phyloP scores from a whole-genome alignment of 306 rosid genomes.

The Cyamopsis tetragonoloba region DNA sequence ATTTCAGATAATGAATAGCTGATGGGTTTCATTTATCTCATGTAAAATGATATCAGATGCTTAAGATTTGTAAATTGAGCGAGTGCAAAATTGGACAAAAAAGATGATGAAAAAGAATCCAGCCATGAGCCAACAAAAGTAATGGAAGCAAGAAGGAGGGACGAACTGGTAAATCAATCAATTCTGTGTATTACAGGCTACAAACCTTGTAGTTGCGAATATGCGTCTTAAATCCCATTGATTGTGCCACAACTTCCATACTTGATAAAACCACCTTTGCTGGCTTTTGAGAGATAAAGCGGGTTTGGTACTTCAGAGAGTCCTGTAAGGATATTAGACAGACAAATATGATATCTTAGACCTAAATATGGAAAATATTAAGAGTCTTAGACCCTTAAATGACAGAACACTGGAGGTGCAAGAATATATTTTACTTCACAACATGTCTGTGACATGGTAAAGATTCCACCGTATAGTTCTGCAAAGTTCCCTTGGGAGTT shows the following conservation, averaged over 20 bases:
- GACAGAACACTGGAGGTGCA: background rate
- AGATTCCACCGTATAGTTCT: background rate
- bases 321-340: slow-evolving; percentile 42
- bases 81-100: background rate
- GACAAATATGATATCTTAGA: background rate
- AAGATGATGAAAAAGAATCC: background rate
- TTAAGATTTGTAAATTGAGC: background rate
- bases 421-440: background rate
- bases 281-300: slow-evolving; percentile 84
- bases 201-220: slow-evolving; percentile 83
- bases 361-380: background rate
- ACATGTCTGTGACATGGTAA: background rate
- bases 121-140: slow-evolving; percentile 3
- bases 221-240: slow-evolving; percentile 92
- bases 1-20: background rate
- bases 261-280: slow-evolving; percentile 79
- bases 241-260: slow-evolving; percentile 92
- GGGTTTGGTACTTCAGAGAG: slow-evolving; percentile 61
- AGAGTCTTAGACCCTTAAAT: background rate
- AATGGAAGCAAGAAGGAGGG: background rate
- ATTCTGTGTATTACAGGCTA: background rate
- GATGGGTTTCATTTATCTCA: background rate
- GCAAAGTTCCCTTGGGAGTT: background rate
- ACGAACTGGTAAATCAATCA: background rate
- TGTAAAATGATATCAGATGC: background rate